Base-by-base conservation (phyloP, 345 rosid species). In the Eucalyptus regnans region DNA sequence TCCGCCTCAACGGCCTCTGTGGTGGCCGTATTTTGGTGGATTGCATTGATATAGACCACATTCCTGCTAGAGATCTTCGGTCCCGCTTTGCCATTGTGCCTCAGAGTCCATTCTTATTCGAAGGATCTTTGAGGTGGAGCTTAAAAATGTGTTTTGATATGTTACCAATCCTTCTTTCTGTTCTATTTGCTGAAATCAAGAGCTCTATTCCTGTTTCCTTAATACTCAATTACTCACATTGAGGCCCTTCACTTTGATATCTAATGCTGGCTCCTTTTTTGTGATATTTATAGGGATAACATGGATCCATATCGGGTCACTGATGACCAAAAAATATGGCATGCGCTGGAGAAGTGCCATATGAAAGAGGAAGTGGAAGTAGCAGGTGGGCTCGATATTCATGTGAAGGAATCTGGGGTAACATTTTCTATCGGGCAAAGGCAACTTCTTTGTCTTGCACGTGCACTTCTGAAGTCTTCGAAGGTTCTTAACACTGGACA, bases 401-500 rank as follows among this genome's bases (percentile, higher is more conserved):
- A 54, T 31, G 90, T 97, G 33, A 94, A 94, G 89, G 97, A 93
- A 92, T 94, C 96, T 81, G 97, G 97, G 88, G 89, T 90, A 71
- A 93, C 95, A 10, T 96, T 96, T 92, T 97, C 99, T 48, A 96
- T 95, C 50, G 99, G 99, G 33, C 99, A 96, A 92, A 95, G 98
- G 93, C 99, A 96, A 92, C 99, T 97, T 66, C 91, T 97, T 79
- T 97, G 99, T 92, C 97, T 97, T 86, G 96, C 96, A 9, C 98
- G 99, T 41, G 98, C 99, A 56, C 95, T 96, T 88, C 98, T 97
- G 89, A 96, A 94, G 94, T 96, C 95, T 86, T 95, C 98, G 7
- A 96, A 95, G 96, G 98, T 86, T 50, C 86, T 49, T 41, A 43
- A 20, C 50, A 10, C 54, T 86, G 3, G 14, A 60, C 49, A 49